Conservation (phyloP, 768 basidiomycete genomes). For the Pleurotus giganteus region DNA sequence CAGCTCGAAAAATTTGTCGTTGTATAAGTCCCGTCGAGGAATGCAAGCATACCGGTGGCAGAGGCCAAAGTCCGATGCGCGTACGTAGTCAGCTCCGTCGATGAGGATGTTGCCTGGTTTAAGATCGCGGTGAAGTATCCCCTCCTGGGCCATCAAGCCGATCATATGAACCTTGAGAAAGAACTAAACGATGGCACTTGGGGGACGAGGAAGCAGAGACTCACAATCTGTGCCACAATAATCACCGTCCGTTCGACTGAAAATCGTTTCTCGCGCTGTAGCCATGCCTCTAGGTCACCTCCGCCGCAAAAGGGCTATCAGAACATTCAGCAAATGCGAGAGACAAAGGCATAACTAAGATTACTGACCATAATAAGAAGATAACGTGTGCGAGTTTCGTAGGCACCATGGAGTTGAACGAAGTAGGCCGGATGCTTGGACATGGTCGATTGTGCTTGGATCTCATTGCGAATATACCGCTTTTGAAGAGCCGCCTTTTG, state of each 20-base stretch:
- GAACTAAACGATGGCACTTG: no score
- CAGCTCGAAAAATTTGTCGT: not conserved
- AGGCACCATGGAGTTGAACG: not conserved
- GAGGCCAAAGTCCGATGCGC: not conserved
- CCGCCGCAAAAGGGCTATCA: not conserved
- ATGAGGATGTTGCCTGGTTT: not conserved
- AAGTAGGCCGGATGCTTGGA: not conserved
- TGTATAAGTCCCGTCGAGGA: not conserved
- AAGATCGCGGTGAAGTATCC: not conserved
- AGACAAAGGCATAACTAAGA: not conserved
- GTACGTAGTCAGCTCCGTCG: not conserved
- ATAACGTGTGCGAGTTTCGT: not conserved
- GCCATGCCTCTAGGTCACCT: not conserved
- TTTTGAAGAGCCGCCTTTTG: not conserved
- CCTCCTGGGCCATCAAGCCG: not conserved
- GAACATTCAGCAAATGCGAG: not conserved
- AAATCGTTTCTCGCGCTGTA: not conserved
- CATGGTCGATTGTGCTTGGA: not conserved
- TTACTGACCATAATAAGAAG: not conserved
- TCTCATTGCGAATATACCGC: not conserved
- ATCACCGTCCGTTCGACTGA: not conserved
- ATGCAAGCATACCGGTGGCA: not conserved
- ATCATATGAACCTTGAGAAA: not conserved
- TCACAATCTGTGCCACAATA: conserved; percentile 1
- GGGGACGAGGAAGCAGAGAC: no score